phyloP scores from a whole-genome alignment of 306 rosid species.

The Benincasa hispida region DNA sequence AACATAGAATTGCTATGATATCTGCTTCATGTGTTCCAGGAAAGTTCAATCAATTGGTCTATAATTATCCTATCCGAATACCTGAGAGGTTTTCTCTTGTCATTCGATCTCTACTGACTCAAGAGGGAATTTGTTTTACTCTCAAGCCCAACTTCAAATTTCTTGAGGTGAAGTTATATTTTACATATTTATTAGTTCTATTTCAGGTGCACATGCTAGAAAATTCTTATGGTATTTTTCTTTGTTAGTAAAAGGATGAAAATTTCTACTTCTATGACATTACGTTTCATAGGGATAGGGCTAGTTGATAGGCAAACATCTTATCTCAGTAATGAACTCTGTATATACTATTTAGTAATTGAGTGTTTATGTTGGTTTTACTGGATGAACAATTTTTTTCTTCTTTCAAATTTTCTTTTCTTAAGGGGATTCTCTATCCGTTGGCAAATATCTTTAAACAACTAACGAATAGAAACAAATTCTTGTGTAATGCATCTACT shows the following conservation, averaged over 20 bases:
- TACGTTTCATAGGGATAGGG: neutral
- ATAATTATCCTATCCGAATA: conserved; percentile 95
- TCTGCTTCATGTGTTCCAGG: conserved; percentile 37
- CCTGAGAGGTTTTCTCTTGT: conserved; percentile 99
- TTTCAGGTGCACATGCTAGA: neutral
- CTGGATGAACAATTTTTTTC: neutral
- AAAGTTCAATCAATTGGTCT: conserved; percentile 90
- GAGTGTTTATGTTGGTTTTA: neutral
- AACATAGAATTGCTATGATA: neutral
- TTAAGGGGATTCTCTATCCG: too few relatives aligned
- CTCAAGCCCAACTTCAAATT: conserved; percentile 84
- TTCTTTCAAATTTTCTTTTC: neutral
- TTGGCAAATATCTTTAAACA: neutral
- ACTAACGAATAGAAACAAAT: neutral
- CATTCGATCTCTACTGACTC: conserved; percentile 88
- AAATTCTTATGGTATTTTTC: neutral
- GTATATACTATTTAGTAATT: neutral
- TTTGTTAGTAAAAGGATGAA: neutral
- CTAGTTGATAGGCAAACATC: neutral
- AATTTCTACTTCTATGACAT: neutral
- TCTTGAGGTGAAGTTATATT: conserved; percentile 59
- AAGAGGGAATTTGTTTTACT: conserved; percentile 98
- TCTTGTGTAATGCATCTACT: neutral
- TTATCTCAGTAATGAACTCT: neutral
- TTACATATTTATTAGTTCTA: neutral